Evolutionary conservation across 148 eudicot species (phyloP), one percentile per base, ranked within the genome.

Genomic region (Gaultheria prostrata): DNA sequence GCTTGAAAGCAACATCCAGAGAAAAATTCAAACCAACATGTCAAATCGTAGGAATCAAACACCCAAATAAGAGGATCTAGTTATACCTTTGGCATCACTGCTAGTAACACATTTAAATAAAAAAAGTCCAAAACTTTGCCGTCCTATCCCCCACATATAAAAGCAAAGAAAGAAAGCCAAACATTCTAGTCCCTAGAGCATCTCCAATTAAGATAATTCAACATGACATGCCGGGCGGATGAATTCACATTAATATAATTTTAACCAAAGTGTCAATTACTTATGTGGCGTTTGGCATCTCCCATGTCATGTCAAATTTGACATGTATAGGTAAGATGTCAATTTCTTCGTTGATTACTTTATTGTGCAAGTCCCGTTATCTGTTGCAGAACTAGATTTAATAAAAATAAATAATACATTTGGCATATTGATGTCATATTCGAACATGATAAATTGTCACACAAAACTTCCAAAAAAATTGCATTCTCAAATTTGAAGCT

Each of bases 11-110:
- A 73, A 71, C 75, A 71, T 71, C 46, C 75, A 17, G 3, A 26
- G 30, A 76, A 76, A 76, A 49, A 45, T 80, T 53, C 46, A 46
- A 80, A n/a, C 73, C 73, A 43, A 63, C 59, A 49, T 15, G 14
- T 51, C 39, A 80, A n/a, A 67, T 67, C 75, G 30, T 33, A 30
- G 81, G 33, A 80, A 24, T 65, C 39, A 45, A 26, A 63, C n/a
- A 8, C 13, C 54, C 82, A 61, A 26, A 63, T 17, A 48, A 2
- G 15, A 80, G 43, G 43, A 24, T 45, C 82, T 63, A 77, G 21
- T 56, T 24, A 7, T 65, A 45, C 21, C 43, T 26, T 48, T 80
- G 75, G n/a, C 57, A 48, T 35, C 15, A 65, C 82, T 30, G 39
- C 67, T 14, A n/a, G n/a, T n/a, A 1, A n/a, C 15, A 49, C 14